Evolutionary conservation across 352 stramenopile genomes (phyloP).

Genomic region (Pythium volutum): DNA sequence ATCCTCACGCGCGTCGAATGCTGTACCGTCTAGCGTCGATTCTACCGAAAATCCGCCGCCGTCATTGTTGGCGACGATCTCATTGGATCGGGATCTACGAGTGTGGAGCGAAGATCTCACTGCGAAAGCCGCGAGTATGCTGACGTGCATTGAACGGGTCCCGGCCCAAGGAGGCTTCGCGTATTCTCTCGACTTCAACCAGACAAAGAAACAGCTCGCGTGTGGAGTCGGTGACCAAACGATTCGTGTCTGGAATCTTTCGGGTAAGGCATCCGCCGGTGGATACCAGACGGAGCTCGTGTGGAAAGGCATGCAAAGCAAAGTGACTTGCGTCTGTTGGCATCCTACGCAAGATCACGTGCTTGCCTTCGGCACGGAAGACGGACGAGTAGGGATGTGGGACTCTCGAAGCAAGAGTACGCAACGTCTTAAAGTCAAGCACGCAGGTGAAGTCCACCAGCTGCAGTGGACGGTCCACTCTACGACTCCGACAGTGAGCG

Average conservation of each 20-base stretch:
- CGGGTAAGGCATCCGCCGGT: constrained; percentile 4
- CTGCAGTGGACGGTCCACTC: constrained; percentile 39
- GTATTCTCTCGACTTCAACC: constrained; percentile 49
- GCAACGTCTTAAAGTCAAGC: constrained; percentile 42
- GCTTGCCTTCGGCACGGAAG: constrained; percentile 71
- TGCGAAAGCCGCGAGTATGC: neutral
- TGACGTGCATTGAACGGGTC: constrained; percentile 42
- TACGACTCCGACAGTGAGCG: neutral
- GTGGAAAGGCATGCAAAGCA: constrained; percentile 80
- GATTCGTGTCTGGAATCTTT: constrained; percentile 60
- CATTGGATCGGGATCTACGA: constrained; percentile 63
- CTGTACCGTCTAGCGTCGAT: neutral
- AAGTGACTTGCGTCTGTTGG: constrained; percentile 66
- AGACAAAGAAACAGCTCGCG: constrained; percentile 29
- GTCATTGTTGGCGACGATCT: constrained; percentile 48
- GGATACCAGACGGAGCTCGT: constrained; percentile 43
- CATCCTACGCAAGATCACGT: constrained; percentile 48
- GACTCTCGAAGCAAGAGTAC: constrained; percentile 53
- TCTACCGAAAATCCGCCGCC: neutral
- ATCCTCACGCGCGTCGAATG: constrained; percentile 13
- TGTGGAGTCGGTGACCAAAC: constrained; percentile 70
- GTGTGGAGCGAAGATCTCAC: constrained; percentile 42
- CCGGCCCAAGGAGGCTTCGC: constrained; percentile 57
- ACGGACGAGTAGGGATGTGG: constrained; percentile 59
- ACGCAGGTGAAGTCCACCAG: constrained; percentile 36